These are phyloP conservation scores for Porcisia hertigi DNA, from an alignment of 208 protist genomes.

Conservation along the genomic window DNA sequence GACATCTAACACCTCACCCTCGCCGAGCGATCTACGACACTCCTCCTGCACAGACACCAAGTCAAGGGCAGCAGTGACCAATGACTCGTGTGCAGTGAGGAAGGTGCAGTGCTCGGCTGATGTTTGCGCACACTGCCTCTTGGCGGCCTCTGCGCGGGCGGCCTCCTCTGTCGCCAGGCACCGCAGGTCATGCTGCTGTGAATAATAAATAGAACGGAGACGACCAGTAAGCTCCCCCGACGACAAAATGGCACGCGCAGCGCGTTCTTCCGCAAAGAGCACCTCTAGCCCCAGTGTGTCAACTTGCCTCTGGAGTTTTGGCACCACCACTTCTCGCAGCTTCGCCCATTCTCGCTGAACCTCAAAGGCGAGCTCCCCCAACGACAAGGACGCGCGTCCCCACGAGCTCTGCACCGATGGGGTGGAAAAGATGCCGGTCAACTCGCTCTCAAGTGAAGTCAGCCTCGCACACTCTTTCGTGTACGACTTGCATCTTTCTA, in stretches of 20 bases:
- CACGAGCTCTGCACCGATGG: not conserved
- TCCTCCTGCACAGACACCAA: conserved; percentile 5
- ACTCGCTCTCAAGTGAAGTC: not conserved
- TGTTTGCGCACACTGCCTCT: not conserved
- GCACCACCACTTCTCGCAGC: conserved; percentile 4
- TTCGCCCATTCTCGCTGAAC: not conserved
- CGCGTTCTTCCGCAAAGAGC: not conserved
- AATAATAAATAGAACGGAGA: not conserved
- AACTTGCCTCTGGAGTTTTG: not conserved
- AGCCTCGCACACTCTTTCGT: conserved; percentile 19
- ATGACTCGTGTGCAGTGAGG: not conserved
- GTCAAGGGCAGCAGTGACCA: not conserved
- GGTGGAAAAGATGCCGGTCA: conserved; percentile 4
- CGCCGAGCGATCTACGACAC: not conserved
- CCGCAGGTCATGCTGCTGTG: not conserved
- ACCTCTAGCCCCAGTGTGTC: not conserved
- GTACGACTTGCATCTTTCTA: conserved; percentile 14
- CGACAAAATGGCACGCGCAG: not conserved
- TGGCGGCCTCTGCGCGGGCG: not conserved
- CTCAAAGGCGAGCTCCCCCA: not conserved
- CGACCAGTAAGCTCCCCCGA: not conserved
- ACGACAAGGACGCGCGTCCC: not conserved
- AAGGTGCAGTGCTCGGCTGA: not conserved
- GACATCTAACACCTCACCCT: not conserved
- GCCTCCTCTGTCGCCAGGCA: not conserved